Percentiles rank a stretch among this genome's conserved stretches.
phyloP scores from a whole-genome alignment of 2,329 filamentous ascomycete species.

The Pseudophaeomoniella oleicola region DNA sequence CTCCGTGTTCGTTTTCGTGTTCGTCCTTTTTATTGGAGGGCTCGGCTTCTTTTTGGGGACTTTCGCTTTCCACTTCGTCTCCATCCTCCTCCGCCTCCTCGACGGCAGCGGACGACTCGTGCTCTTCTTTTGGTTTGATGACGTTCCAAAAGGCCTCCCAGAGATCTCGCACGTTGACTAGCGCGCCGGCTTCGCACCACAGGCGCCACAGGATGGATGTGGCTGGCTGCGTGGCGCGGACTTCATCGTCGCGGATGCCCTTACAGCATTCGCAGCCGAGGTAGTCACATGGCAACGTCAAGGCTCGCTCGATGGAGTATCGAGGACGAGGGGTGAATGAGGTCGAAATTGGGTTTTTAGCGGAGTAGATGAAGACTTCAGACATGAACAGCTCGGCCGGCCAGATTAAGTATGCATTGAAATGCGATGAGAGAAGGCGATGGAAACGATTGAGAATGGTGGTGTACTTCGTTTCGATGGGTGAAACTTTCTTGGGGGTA shows the following conservation, averaged over 20 bases:
- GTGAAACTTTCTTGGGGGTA: neutral
- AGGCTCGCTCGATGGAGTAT: conserved; percentile 43
- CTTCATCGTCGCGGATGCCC: conserved; percentile 11
- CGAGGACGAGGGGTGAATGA: conserved; percentile 44
- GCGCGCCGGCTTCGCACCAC: conserved; percentile 45
- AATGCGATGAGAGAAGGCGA: conserved; percentile 22
- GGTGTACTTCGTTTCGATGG: conserved; percentile 1
- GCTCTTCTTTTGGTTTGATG: conserved; percentile 13
- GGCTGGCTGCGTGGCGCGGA: conserved; percentile 37
- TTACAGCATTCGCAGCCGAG: conserved; percentile 38
- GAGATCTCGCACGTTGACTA: conserved; percentile 48
- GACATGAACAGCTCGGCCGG: conserved; percentile 37
- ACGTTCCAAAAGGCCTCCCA: conserved; percentile 48
- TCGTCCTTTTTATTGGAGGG: no score
- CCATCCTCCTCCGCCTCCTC: conserved; percentile 12
- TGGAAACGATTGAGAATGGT: neutral
- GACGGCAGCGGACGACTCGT: neutral
- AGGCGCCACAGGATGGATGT: conserved; percentile 47
- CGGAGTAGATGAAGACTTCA: conserved; percentile 39
- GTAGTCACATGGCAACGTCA: conserved; percentile 46
- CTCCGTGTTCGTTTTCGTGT: no score
- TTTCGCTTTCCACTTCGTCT: conserved; percentile 13
- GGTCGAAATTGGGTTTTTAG: conserved; percentile 34
- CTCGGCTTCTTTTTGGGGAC: conserved; percentile 3
- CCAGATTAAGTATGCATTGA: conserved; percentile 30